These are phyloP conservation scores for Perkinsus olseni DNA, from an alignment of 169 alveolate species.

Conservation along the genomic window DNA sequence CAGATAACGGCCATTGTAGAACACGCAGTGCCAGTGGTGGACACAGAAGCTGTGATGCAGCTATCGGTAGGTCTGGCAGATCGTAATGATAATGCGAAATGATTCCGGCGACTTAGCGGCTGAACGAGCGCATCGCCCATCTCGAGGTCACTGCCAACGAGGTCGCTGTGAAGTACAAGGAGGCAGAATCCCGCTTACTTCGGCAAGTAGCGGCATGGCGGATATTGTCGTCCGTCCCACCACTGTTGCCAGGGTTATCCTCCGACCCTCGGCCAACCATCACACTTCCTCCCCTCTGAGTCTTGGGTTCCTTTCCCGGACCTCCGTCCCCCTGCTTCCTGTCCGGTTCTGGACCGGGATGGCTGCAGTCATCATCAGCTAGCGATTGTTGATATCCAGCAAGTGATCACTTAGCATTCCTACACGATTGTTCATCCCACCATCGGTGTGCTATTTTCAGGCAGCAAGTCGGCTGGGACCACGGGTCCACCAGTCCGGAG, in stretches of 20 bases:
- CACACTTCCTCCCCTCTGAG: background rate
- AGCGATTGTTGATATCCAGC: background rate
- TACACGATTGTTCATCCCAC: no score
- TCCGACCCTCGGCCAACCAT: background rate
- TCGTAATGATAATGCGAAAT: background rate
- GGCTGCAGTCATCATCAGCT: background rate
- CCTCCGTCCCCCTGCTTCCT: background rate
- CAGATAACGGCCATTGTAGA: background rate
- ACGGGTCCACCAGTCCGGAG: no score
- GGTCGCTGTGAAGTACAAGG: background rate
- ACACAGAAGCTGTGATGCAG: background rate
- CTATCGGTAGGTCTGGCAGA: background rate
- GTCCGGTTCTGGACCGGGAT: background rate
- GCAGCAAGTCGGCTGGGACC: no score
- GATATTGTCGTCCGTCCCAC: no score
- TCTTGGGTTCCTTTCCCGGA: background rate
- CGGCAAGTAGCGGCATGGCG: background rate
- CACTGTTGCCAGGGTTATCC: no score
- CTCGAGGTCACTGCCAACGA: background rate
- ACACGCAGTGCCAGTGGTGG: background rate
- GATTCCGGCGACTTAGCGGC: background rate
- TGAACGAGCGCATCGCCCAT: background rate
- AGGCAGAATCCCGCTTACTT: background rate
- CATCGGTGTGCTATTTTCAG: no score
- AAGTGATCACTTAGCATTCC: no score